Evolutionary conservation across 164 flowering plant genomes (phyloP), one percentile per base, ranked within the genome.

Genomic region (Nymphaea colorata): DNA sequence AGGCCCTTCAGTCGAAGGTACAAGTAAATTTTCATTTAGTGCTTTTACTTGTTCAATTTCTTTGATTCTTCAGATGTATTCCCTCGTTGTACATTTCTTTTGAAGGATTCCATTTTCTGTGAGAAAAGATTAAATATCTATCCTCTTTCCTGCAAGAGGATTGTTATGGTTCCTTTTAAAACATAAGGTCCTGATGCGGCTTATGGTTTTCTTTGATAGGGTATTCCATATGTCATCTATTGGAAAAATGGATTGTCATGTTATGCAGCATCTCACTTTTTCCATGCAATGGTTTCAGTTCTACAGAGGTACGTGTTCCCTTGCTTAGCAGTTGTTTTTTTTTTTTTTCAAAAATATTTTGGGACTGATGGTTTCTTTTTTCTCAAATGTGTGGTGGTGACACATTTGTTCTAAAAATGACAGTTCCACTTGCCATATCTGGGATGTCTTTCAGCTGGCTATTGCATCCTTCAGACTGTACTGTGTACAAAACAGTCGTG

Each of bases 371-470:
- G 57, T 15, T 51, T 25, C 36, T 25, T 25, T 25, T 25, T 25
- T 1, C 36, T 1, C 36, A 25, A 25, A 25, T 25, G 36, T 25
- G 36, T 25, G 36, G 36, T 25, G 36, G 57, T 51, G 57, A 10
- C 57, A 8, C 14, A 51, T 51, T 51, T 51, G 57, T 51, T 51
- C 3, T 51, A 8, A 15, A 51, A 51, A 51, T 51, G 14, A 78
- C 85, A 95, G 99, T 78, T 87, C 99, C 4, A 79, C 83, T 25
- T 79, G 88, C 71, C 98, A 95, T 82, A 79, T 87, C 64, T 95
- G 99, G 96, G 99, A 95, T 81, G 90, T 91, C 15, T 95, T 95
- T 78, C 98, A 86, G 72, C 90, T 95, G 73, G 99, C 98, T 10
- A 78, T 81, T 67, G 96, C 99, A 64, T 92, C 98, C 63, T 90